phyloP scores from a whole-genome alignment of 768 basidiomycete species.

The Cystobasidium onofrii region DNA sequence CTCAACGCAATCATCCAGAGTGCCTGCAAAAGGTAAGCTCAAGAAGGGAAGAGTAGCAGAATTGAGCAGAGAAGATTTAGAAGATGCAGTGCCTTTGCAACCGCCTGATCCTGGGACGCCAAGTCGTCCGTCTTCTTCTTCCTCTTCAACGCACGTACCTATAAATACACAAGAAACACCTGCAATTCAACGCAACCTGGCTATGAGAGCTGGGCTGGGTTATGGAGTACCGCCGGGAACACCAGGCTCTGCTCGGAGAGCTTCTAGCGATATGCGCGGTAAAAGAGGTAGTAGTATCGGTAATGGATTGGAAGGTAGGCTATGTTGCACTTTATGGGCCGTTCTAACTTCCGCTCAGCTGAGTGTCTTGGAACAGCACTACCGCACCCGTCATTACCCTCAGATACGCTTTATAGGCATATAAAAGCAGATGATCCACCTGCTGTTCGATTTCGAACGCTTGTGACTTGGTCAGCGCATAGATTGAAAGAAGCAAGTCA shows the following conservation, averaged over 20 bases:
- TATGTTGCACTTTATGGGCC: background rate
- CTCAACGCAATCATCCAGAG: background rate
- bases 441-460: slow-evolving; percentile 26
- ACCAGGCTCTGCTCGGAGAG: slow-evolving; percentile 13
- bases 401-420: slow-evolving; percentile 5
- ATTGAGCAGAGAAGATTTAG: background rate
- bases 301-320: slow-evolving; percentile 28
- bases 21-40: background rate
- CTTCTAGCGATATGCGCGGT: slow-evolving; percentile 23
- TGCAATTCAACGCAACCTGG: slow-evolving; percentile 22
- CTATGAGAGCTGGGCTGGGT: slow-evolving; percentile 16
- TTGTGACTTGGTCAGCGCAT: slow-evolving; percentile 21
- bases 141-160: slow-evolving; percentile 6
- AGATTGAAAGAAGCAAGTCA: slow-evolving; percentile 11
- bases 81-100: background rate
- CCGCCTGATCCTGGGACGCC: slow-evolving; percentile 4
- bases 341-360: background rate
- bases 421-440: slow-evolving; percentile 23
- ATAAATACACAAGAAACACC: slow-evolving; percentile 24
- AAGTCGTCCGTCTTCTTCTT: background rate
- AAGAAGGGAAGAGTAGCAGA: background rate
- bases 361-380: background rate
- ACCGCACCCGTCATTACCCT: slow-evolving; percentile 22
- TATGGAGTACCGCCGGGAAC: background rate
- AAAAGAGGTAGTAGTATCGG: slow-evolving; percentile 29